Evolutionary conservation across 2,329 filamentous ascomycete species (phyloP).

Genomic region (Fusarium piperis): DNA sequence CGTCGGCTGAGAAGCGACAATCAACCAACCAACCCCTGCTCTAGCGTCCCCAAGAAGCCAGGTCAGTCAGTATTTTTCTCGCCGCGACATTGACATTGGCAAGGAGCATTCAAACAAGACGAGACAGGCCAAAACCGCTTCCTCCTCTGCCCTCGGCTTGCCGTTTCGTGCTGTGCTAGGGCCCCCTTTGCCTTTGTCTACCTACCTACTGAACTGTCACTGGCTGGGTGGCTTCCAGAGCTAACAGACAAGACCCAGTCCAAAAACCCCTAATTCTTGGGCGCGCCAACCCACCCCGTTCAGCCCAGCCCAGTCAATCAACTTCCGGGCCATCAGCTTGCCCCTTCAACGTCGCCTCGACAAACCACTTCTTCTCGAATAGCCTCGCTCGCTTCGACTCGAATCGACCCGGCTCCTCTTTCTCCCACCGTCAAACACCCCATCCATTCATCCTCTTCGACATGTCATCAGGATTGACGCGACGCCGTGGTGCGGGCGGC

Average conservation of each 20-base stretch:
- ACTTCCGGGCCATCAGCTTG: conserved; percentile 34
- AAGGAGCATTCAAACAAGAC: background rate
- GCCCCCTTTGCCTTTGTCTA: conserved; percentile 7
- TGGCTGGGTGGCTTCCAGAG: conserved; percentile 20
- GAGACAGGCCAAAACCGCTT: background rate
- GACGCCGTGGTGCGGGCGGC: conserved; percentile 76
- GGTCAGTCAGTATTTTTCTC: conserved; percentile 9
- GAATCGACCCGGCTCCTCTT: conserved; percentile 9
- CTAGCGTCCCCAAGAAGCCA: conserved; percentile 23
- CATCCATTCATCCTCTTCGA: conserved; percentile 19
- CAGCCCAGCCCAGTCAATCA: conserved; percentile 36
- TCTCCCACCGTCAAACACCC: conserved; percentile 7
- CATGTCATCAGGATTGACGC: conserved; percentile 64
- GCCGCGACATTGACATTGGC: background rate
- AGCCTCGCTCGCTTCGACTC: conserved; percentile 10
- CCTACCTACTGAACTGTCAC: conserved; percentile 1
- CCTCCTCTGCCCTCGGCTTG: background rate
- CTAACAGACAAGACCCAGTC: conserved; percentile 31
- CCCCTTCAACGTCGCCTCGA: conserved; percentile 42
- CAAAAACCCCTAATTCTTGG: conserved; percentile 43
- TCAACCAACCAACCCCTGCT: conserved; percentile 17
- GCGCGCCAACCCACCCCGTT: conserved; percentile 42
- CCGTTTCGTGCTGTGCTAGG: conserved; percentile 10
- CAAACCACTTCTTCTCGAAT: conserved; percentile 23
- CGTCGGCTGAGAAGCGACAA: conserved; percentile 17